Evolutionary conservation across 116 monocot species (phyloP).

Genomic region (Trichopus zeylanicus): DNA sequence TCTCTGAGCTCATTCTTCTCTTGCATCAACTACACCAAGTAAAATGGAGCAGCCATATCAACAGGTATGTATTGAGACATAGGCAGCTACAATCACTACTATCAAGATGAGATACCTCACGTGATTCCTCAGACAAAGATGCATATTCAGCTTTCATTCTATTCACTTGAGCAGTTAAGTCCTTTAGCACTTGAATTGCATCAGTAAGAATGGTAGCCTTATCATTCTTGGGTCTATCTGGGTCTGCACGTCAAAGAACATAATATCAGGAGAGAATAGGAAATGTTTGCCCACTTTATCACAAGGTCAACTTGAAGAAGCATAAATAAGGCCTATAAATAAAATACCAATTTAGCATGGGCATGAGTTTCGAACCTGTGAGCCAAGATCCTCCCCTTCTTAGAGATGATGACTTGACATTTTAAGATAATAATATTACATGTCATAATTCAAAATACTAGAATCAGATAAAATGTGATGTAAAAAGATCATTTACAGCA

Average conservation of each 20-base stretch:
- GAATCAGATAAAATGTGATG: too few relatives aligned
- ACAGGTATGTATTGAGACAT: neutral
- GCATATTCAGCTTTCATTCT: constrained; percentile 83
- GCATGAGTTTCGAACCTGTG: too few relatives aligned
- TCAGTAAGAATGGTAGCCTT: constrained; percentile 88
- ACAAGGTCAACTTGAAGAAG: too few relatives aligned
- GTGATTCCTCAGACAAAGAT: constrained; percentile 78
- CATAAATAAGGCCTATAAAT: neutral
- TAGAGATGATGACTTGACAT: too few relatives aligned
- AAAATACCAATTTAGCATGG: neutral
- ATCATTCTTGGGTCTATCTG: constrained; percentile 93
- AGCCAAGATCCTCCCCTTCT: too few relatives aligned
- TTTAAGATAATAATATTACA: too few relatives aligned
- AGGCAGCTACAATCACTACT: neutral
- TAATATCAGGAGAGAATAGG: neutral
- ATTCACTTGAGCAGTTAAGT: constrained; percentile 68
- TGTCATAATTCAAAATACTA: too few relatives aligned
- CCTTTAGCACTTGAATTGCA: constrained; percentile 84
- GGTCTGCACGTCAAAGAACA: constrained; percentile 36
- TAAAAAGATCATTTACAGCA: too few relatives aligned
- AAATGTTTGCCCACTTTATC: too few relatives aligned
- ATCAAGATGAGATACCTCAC: constrained; percentile 46
- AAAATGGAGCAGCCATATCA: neutral
- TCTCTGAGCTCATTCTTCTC: constrained; percentile 99
- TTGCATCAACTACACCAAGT: constrained; percentile 55